Evolutionary conservation across 129 eudicot species (phyloP).

Genomic region (Escallonia herrerae): DNA sequence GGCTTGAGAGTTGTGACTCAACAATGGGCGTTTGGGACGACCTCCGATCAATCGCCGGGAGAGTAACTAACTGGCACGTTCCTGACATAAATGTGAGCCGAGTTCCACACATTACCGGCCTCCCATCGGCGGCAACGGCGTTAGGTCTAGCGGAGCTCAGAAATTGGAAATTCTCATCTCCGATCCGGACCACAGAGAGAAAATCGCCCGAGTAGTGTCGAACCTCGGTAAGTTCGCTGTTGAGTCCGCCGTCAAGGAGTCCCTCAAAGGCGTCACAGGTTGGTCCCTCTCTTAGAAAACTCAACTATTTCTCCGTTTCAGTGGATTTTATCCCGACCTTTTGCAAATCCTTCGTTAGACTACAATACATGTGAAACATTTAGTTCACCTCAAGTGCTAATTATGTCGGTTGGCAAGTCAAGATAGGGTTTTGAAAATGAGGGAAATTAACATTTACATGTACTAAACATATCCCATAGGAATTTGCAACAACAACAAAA

Average conservation of each 20-base stretch:
- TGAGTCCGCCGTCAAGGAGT: conserved; percentile 50
- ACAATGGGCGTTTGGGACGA: conserved; percentile 55
- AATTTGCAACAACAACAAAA: too few species aligned
- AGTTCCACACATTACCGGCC: not conserved
- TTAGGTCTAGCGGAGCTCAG: conserved; percentile 11
- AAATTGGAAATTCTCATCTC: conserved; percentile 28
- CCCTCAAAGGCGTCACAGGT: conserved; percentile 44
- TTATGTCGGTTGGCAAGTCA: too few species aligned
- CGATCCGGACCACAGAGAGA: conserved; percentile 48
- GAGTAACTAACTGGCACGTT: conserved; percentile 14
- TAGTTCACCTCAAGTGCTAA: too few species aligned
- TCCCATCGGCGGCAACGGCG: conserved; percentile 5
- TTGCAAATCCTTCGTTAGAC: too few species aligned
- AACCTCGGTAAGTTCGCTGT: conserved; percentile 55
- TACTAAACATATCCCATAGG: too few species aligned
- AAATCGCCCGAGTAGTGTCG: conserved; percentile 32
- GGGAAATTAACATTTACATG: too few species aligned
- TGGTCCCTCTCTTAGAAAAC: not conserved
- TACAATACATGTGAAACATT: too few species aligned
- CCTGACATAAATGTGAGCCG: conserved; percentile 9
- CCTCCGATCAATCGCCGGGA: conserved; percentile 35
- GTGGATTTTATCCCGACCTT: too few species aligned
- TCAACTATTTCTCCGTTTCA: too few species aligned
- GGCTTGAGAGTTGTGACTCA: not conserved
- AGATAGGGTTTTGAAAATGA: too few species aligned